Conservation (phyloP, 257 asterid species). For the Nicotiana sylvestris region DNA sequence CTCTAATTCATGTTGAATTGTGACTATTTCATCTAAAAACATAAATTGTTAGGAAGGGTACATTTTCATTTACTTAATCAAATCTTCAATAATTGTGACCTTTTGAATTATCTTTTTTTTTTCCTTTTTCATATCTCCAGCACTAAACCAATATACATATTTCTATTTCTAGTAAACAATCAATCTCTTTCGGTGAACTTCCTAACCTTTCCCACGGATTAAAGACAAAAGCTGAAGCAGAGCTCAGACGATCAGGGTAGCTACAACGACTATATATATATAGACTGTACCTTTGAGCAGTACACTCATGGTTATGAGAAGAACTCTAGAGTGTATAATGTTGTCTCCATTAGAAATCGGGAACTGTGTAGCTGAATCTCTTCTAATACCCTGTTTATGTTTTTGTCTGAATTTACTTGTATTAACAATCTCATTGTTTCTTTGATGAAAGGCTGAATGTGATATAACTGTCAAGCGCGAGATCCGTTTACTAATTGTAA, state of each 20-base stretch:
- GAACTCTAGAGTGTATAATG: conserved; percentile 23
- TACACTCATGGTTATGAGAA: conserved; percentile 62
- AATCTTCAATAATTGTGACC: neutral
- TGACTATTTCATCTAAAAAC: neutral
- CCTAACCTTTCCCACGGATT: conserved; percentile 70
- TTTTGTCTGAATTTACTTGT: neutral
- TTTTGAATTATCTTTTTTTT: neutral
- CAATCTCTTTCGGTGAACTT: conserved; percentile 54
- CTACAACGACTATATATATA: conserved; percentile 64
- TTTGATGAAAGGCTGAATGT: neutral
- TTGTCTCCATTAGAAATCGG: conserved; percentile 35
- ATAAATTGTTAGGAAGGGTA: neutral
- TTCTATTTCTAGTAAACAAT: conserved; percentile 56
- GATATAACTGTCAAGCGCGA: neutral
- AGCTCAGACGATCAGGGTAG: conserved; percentile 65
- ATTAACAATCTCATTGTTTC: neutral
- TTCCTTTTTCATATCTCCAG: neutral
- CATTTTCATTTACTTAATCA: neutral
- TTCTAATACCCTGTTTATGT: neutral
- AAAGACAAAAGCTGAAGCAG: conserved; percentile 48
- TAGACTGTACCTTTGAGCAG: conserved; percentile 62
- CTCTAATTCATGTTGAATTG: neutral
- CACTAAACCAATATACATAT: neutral
- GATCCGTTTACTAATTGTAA: neutral
- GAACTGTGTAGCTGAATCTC: conserved; percentile 58